Evolutionary conservation across 1,284 basidiomycete genomes (phyloP), one percentile per base, ranked within the genome.

Genomic region (Moesziomyces sp.): DNA sequence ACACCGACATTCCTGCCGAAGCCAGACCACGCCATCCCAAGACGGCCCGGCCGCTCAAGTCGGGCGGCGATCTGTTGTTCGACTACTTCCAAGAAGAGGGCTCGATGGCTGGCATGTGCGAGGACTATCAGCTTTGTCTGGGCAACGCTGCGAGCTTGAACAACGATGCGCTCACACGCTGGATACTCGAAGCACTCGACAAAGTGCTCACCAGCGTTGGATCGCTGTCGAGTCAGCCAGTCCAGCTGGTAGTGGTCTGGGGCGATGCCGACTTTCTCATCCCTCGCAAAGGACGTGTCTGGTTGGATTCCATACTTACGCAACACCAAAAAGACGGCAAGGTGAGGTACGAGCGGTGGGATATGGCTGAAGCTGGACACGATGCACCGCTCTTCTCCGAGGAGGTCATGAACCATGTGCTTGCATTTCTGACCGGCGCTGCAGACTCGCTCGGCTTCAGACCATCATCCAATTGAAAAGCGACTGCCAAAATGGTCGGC

Each of bases 1-100:
- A 30, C 18, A 28, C 51, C 7, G 43, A 53, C n/a, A 14, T 45
- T 19, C n/a, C 18, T 7, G 14, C 16, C 3, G 46, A 53, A 8
- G 21, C 23, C 3, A 28, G 10, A 19, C 62, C 62, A 3, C 43
- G 40, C 10, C 62, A 65, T 53, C 62, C 62, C 5, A 58, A 58
- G 18, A 65, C 62, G 16, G 30, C 21, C 13, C 62, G 62, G 7
- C 40, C 40, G 3, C 51, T 65, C 50, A 58, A 58, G 21, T 50
- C 55, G 5, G 62, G 62, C 24, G 38, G 14, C 10, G 56, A 65
- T 43, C 51, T 65, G 24, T 45, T 65, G 1, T 58, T 58, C 43
- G 62, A 65, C 46, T 65, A 65, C 44, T n/a, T 65, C 7, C 52
- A 23, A 46, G 56, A 53, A 30, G 62, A 65, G n/a, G 56, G 62